Evolutionary conservation across 108 stramenopile genomes (phyloP), one percentile per base, ranked within the genome.

Genomic region (Tribonema minus): DNA sequence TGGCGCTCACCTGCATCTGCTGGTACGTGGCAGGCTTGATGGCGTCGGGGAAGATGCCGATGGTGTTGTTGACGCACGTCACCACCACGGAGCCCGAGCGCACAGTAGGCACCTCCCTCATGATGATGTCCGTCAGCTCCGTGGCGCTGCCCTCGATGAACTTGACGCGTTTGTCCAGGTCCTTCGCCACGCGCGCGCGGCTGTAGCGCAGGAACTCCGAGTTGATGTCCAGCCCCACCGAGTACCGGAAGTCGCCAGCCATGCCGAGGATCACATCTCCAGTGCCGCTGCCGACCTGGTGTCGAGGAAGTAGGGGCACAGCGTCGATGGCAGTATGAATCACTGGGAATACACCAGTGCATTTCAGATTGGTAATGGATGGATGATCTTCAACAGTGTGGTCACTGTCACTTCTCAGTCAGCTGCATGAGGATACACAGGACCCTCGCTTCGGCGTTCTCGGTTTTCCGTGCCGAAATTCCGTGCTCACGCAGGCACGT

Each of bases 1-100:
- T n/a, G n/a, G n/a, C n/a, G n/a, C n/a, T n/a, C 15, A 15, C 3
- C 4, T 35, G 35, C 7, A 77, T 58, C 76, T 77, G 76, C 0
- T 68, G 27, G 67, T 77, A 77, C 4, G 64, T 66, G 54, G 41
- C 39, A 33, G 76, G 35, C 67, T 77, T 77, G 58, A 77, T 77
- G 31, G 54, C 64, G 1, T 77, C 76, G n/a, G 76, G 76, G 67
- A 77, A 77, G 20, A 77, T 41, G 5, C 76, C 76, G 1, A 77
- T 29, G 37, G 76, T 77, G 41, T 77, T 77, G 67, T 77, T 77
- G 35, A 77, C 76, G 46, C 76, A 77, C 5, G 76, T 66, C n/a
- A 77, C 76, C 34, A 77, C 76, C 6, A 38, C 64, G 5, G 54
- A 37, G 5, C 46, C 64, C 32, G 46, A 30, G 46, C 46, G 46